phyloP scores from a whole-genome alignment of 169 alveolate species.

The Plasmodium inui region DNA sequence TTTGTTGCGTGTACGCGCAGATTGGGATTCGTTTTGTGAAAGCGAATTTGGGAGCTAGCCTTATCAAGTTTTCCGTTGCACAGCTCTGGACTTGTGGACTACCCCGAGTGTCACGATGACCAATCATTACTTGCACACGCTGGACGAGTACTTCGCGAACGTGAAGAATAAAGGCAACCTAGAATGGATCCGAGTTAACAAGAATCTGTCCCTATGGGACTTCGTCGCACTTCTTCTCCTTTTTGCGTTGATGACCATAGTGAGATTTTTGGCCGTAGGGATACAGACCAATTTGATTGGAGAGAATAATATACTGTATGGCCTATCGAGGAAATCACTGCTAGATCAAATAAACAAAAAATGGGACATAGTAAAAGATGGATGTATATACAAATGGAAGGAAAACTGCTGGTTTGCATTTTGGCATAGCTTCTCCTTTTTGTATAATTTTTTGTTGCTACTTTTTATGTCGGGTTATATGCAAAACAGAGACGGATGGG shows the following conservation, averaged over 20 bases:
- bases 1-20: not conserved
- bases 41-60: not conserved
- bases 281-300: conserved; percentile 1
- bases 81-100: not conserved
- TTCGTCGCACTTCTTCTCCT: not conserved
- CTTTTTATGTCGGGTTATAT: conserved; percentile 58
- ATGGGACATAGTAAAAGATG: conserved; percentile 43
- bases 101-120: conserved; percentile 11
- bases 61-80: not conserved
- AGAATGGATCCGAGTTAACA: conserved; percentile 14
- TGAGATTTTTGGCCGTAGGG: conserved; percentile 40
- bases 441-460: conserved; percentile 35
- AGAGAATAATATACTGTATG: conserved; percentile 35
- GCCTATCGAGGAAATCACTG: not conserved
- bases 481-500: conserved; percentile 64
- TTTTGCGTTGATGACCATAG: conserved; percentile 21
- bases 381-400: conserved; percentile 68
- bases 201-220: conserved; percentile 37
- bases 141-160: conserved; percentile 45
- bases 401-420: conserved; percentile 73
- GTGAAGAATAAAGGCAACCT: not conserved
- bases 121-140: conserved; percentile 36
- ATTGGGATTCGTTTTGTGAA: not conserved
- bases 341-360: conserved; percentile 50
- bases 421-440: conserved; percentile 69